phyloP scores from a whole-genome alignment of 768 basidiomycete genomes.

The Auricularia heimuer region DNA sequence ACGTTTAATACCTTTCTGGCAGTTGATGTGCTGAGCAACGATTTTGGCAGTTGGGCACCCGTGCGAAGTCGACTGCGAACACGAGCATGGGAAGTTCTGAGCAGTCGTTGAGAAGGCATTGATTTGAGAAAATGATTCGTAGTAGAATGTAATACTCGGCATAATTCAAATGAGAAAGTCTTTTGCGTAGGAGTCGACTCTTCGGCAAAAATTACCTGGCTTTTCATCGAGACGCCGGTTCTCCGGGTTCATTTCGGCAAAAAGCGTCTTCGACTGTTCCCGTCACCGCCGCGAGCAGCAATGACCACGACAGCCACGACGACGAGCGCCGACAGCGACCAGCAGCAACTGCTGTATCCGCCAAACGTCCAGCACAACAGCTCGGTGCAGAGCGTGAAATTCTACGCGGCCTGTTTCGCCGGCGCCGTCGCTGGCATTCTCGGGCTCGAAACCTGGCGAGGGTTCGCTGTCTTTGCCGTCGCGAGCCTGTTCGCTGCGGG shows the following conservation, averaged over 20 bases:
- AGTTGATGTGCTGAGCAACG: background rate
- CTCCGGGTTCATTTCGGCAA: too few relatives aligned
- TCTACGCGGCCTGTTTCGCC: conserved; percentile 73
- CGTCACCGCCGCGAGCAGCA: background rate
- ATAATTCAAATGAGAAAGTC: too few relatives aligned
- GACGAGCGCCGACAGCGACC: background rate
- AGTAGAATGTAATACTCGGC: too few relatives aligned
- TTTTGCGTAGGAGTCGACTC: too few relatives aligned
- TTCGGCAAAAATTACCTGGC: too few relatives aligned
- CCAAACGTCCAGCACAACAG: conserved; percentile 61
- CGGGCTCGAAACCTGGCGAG: conserved; percentile 75
- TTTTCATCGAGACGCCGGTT: too few relatives aligned
- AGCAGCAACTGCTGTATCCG: conserved; percentile 31
- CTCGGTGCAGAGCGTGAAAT: conserved; percentile 56
- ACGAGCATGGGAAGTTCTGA: too few relatives aligned
- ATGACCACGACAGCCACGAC: background rate
- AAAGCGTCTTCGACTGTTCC: too few relatives aligned
- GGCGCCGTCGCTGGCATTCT: conserved; percentile 85
- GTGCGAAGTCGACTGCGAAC: background rate
- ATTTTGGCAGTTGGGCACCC: background rate
- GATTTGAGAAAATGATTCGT: too few relatives aligned
- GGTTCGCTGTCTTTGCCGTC: conserved; percentile 67
- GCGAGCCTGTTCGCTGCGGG: conserved; percentile 60
- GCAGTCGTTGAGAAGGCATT: too few relatives aligned
- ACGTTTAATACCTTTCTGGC: background rate